Evolutionary conservation across 306 rosid genomes (phyloP).

Genomic region (Inga laurina): DNA sequence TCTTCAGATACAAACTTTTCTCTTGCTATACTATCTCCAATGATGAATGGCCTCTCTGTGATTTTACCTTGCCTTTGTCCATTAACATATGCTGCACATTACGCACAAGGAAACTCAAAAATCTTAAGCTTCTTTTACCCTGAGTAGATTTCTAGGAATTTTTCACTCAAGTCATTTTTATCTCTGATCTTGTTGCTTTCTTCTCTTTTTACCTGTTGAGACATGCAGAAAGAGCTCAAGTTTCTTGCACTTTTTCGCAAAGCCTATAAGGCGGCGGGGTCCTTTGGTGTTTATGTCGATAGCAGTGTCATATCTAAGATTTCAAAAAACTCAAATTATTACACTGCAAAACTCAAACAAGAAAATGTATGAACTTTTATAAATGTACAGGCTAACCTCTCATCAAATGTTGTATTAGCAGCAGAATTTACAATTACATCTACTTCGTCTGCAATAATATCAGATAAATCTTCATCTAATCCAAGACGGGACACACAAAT

Average conservation of each 20-base stretch:
- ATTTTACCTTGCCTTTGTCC: constrained; percentile 94
- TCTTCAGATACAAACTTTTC: constrained; percentile 51
- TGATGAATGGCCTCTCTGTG: constrained; percentile 75
- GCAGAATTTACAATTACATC: constrained; percentile 93
- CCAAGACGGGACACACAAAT: constrained; percentile 82
- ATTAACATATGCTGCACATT: constrained; percentile 79
- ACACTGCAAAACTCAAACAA: constrained; percentile 5
- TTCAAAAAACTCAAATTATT: not conserved
- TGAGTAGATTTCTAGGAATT: not conserved
- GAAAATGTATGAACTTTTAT: constrained; percentile 5
- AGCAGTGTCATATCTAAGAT: constrained; percentile 77
- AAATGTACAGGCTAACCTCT: constrained; percentile 55
- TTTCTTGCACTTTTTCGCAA: constrained; percentile 83
- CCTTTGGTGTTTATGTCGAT: constrained; percentile 86
- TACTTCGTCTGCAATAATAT: constrained; percentile 65
- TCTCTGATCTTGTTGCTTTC: not conserved
- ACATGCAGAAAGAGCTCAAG: constrained; percentile 89
- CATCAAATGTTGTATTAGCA: constrained; percentile 92
- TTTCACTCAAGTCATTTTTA: not conserved
- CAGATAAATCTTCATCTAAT: constrained; percentile 48
- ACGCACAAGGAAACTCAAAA: constrained; percentile 18
- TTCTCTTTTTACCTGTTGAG: constrained; percentile 67
- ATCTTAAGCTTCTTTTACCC: not conserved
- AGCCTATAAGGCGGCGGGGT: constrained; percentile 76
- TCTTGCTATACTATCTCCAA: constrained; percentile 74